phyloP scores from a whole-genome alignment of 2,329 filamentous ascomycete species.

The Pseudogymnoascus sp. region DNA sequence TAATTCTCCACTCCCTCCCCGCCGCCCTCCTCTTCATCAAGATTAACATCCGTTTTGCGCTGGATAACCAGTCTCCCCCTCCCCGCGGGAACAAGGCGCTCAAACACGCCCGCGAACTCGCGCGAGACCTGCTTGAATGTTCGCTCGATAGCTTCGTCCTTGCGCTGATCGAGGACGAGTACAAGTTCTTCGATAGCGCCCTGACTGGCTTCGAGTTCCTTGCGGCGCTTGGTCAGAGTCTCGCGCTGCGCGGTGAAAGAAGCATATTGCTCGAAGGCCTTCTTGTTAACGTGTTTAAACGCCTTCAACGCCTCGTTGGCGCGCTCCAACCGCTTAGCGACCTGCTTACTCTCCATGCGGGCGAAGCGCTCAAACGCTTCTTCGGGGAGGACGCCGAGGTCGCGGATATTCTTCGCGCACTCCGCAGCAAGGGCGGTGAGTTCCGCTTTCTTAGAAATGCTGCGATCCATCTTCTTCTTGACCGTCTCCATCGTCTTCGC shows the following conservation, averaged over 20 bases:
- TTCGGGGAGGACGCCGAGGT: constrained; percentile 85
- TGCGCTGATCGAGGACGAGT: constrained; percentile 83
- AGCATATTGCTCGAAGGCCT: constrained; percentile 98
- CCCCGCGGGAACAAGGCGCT: constrained; percentile 88
- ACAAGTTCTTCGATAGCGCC: constrained; percentile 87
- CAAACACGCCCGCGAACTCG: constrained; percentile 88
- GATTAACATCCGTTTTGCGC: constrained; percentile 68
- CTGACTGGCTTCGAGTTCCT: constrained; percentile 81
- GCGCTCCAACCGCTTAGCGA: constrained; percentile 71
- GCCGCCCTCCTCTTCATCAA: constrained; percentile 57
- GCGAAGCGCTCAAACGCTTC: constrained; percentile 90
- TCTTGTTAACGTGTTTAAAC: constrained; percentile 98
- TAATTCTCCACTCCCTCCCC: constrained; percentile 84
- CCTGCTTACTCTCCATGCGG: constrained; percentile 68
- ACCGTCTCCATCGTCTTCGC: constrained; percentile 72
- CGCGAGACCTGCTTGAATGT: constrained; percentile 97
- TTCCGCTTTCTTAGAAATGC: constrained; percentile 77
- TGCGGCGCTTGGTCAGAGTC: constrained; percentile 71
- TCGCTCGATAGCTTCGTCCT: constrained; percentile 95
- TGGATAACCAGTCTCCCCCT: constrained; percentile 90
- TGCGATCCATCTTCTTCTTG: constrained; percentile 87
- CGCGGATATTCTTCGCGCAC: constrained; percentile 80
- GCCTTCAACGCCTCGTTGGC: constrained; percentile 92
- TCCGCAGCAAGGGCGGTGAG: constrained; percentile 70
- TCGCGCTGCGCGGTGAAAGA: constrained; percentile 92